Evolutionary conservation across 495 filamentous ascomycete genomes (phyloP).

Genomic region (Penicillium coprophilum): DNA sequence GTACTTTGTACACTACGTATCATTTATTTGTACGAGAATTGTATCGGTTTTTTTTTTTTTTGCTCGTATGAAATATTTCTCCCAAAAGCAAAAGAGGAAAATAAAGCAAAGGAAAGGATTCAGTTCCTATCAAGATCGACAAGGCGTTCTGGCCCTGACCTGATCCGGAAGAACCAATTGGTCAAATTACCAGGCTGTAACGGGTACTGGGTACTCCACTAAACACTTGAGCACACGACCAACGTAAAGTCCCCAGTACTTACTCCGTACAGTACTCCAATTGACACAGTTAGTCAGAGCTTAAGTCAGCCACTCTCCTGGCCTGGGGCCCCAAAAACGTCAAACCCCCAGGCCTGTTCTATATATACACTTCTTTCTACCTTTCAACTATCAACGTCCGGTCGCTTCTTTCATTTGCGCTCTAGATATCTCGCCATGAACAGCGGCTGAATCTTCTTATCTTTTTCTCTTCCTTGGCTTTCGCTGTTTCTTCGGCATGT

Average conservation of each 20-base stretch:
- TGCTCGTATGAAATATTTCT: neutral
- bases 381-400: neutral
- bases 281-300: constrained; percentile 12
- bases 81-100: neutral
- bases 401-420: neutral
- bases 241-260: constrained; percentile 11
- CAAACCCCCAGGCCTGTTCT: constrained; percentile 17
- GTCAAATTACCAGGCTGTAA: constrained; percentile 2
- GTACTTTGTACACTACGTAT: too few species aligned
- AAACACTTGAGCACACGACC: neutral
- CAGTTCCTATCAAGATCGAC: constrained; percentile 16
- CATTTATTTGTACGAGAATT: neutral
- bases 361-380: constrained; percentile 12
- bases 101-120: neutral
- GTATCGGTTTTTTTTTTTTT: neutral
- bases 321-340: constrained; percentile 23
- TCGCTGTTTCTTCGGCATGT: constrained; percentile 21
- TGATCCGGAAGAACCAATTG: constrained; percentile 25
- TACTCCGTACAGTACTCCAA: neutral
- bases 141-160: constrained; percentile 22
- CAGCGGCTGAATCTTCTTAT: constrained; percentile 14
- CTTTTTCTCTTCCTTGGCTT: constrained; percentile 5
- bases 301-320: constrained; percentile 35
- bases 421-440: constrained; percentile 18
- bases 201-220: constrained; percentile 18